Evolutionary conservation across 2,329 filamentous ascomycete genomes (phyloP).

Genomic region (Pochonia chlamydosporia): DNA sequence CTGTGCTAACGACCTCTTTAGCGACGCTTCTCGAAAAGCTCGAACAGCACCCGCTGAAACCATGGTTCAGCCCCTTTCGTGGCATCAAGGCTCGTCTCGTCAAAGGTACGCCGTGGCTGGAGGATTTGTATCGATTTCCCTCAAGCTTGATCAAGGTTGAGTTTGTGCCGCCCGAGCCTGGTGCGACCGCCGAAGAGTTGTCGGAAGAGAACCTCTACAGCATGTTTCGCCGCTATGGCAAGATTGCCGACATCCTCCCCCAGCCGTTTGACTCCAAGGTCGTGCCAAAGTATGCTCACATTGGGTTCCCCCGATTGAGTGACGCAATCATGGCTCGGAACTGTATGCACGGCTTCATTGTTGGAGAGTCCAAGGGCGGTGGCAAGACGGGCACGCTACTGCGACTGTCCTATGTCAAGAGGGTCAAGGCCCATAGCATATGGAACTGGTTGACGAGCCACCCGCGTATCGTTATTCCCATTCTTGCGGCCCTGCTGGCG

Average conservation of each 20-base stretch:
- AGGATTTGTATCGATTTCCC: conserved; percentile 82
- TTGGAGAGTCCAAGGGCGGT: conserved; percentile 64
- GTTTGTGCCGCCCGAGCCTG: conserved; percentile 69
- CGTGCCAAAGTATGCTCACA: conserved; percentile 69
- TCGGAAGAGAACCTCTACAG: conserved; percentile 83
- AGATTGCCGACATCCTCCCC: conserved; percentile 76
- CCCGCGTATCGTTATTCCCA: conserved; percentile 80
- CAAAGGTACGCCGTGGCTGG: conserved; percentile 83
- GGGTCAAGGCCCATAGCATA: conserved; percentile 69
- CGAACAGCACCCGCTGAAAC: conserved; percentile 64
- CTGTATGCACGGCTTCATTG: conserved; percentile 79
- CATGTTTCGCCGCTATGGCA: conserved; percentile 84
- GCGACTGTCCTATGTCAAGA: conserved; percentile 77
- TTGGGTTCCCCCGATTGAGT: conserved; percentile 69
- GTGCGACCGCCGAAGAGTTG: conserved; percentile 67
- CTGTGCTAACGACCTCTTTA: conserved; percentile 13
- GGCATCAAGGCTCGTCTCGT: conserved; percentile 68
- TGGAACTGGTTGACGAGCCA: conserved; percentile 85
- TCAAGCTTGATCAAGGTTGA: conserved; percentile 73
- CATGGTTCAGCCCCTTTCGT: conserved; percentile 84
- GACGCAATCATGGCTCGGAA: conserved; percentile 86
- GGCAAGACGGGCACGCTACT: conserved; percentile 72
- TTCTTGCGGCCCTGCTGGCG: conserved; percentile 74
- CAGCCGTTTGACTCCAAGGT: conserved; percentile 85
- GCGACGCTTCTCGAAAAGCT: conserved; percentile 57